Conservation (phyloP, 768 basidiomycete genomes). For the Cystobasidium onofrii region DNA sequence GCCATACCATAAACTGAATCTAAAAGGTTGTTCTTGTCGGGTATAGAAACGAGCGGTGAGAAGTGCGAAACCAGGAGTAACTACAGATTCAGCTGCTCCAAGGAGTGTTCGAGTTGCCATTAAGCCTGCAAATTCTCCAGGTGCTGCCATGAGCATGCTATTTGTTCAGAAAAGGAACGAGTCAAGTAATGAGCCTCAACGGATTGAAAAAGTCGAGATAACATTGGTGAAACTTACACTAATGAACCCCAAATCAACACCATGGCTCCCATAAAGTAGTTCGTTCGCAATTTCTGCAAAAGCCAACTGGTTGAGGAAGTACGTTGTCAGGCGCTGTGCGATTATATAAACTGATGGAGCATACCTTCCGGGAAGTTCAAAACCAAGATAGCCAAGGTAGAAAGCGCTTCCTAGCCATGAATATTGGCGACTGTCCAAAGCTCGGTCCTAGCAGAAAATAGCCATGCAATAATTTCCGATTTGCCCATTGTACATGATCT, state of each 20-base stretch:
- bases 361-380: slow-evolving; percentile 15
- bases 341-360: too few relatives aligned
- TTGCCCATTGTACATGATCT: background rate
- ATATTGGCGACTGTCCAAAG: slow-evolving; percentile 11
- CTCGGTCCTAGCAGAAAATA: background rate
- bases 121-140: background rate
- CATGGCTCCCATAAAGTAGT: slow-evolving; percentile 12
- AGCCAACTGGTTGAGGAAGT: slow-evolving; percentile 13
- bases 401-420: slow-evolving; percentile 26
- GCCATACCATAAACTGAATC: slow-evolving; percentile 28
- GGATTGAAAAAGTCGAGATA: too few relatives aligned
- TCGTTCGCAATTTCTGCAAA: slow-evolving; percentile 14
- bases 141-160: slow-evolving; percentile 9
- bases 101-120: slow-evolving; percentile 15
- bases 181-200: too few relatives aligned
- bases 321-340: too few relatives aligned
- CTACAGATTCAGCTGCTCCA: slow-evolving; percentile 7
- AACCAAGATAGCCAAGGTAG: slow-evolving; percentile 18
- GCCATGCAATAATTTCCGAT: too few relatives aligned
- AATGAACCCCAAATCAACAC: slow-evolving; percentile 13
- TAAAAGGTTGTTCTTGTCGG: slow-evolving; percentile 26
- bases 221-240: background rate
- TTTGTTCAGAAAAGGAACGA: too few relatives aligned
- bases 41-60: slow-evolving; percentile 26
- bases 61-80: slow-evolving; percentile 29